Percentiles rank a stretch among this genome's conserved stretches.
Conservation (phyloP, 192 early-diverging fungal species). For the Coemansia sp. region DNA sequence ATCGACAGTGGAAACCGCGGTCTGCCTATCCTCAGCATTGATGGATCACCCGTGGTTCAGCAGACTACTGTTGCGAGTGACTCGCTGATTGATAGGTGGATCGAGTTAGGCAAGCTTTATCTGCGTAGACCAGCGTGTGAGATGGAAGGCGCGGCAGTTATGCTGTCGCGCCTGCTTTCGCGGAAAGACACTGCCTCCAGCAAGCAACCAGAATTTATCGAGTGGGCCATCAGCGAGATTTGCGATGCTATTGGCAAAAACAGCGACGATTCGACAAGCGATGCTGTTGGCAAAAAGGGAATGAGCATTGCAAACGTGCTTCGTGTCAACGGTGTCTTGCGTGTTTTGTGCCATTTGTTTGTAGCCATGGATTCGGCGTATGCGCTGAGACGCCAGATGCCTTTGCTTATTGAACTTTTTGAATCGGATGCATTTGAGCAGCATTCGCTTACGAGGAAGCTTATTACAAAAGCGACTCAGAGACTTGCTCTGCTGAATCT, state of each 20-base stretch:
- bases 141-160: slow-evolving; percentile 77
- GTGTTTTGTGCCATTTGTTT: slow-evolving; percentile 47
- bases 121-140: slow-evolving; percentile 80
- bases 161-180: slow-evolving; percentile 80
- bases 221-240: slow-evolving; percentile 63
- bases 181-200: slow-evolving; percentile 69
- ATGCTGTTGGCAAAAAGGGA: slow-evolving; percentile 2
- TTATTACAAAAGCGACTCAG: slow-evolving; percentile 79
- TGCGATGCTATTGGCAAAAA: slow-evolving; percentile 15
- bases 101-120: slow-evolving; percentile 66
- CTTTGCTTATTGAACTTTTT: slow-evolving; percentile 34
- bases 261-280: not conserved
- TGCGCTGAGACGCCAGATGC: slow-evolving; percentile 15
- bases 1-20: slow-evolving; percentile 70
- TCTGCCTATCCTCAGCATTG: slow-evolving; percentile 20
- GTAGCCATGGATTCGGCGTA: slow-evolving; percentile 34
- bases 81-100: slow-evolving; percentile 68
- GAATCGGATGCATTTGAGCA: slow-evolving; percentile 56
- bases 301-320: slow-evolving; percentile 28
- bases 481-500: slow-evolving; percentile 79
- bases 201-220: slow-evolving; percentile 66
- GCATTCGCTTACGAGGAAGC: slow-evolving; percentile 77
- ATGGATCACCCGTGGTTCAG: not conserved
- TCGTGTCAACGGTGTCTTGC: slow-evolving; percentile 44
- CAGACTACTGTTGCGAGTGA: slow-evolving; percentile 21